Conservation (phyloP, 1,139 yeast genomes). For the Entelexis paramagnoliae region DNA sequence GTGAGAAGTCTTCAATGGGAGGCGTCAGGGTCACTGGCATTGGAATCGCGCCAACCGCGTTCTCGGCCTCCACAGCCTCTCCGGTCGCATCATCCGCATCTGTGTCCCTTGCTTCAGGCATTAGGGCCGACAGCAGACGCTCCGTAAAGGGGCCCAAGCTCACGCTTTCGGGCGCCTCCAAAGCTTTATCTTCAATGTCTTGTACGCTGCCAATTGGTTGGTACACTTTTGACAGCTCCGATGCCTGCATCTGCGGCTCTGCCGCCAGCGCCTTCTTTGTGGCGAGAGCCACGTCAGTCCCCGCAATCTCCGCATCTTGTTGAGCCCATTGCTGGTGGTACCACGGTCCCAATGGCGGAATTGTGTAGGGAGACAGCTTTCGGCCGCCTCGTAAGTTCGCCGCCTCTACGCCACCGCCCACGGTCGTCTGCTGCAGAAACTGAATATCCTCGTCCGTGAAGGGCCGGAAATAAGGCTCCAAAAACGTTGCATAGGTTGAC, state of each 20-base stretch:
- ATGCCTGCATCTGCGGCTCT: slow-evolving; percentile 6
- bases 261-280: slow-evolving; percentile 33
- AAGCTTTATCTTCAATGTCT: slow-evolving; percentile 47
- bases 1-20: slow-evolving; percentile 55
- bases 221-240: slow-evolving; percentile 9
- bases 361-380: slow-evolving; percentile 35
- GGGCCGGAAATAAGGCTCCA: slow-evolving; percentile 75
- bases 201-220: slow-evolving; percentile 42
- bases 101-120: slow-evolving; percentile 28
- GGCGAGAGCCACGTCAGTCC: slow-evolving; percentile 16
- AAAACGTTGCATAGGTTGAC: slow-evolving; percentile 71
- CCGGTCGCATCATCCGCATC: neutral
- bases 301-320: slow-evolving; percentile 43
- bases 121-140: slow-evolving; percentile 68
- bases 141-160: slow-evolving; percentile 91
- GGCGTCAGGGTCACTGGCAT: slow-evolving; percentile 36
- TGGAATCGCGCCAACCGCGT: slow-evolving; percentile 25
- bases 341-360: slow-evolving; percentile 76
- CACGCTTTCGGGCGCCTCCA: slow-evolving; percentile 39
- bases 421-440: slow-evolving; percentile 52
- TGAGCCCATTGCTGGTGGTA: slow-evolving; percentile 81
- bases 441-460: slow-evolving; percentile 72
- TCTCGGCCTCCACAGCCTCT: slow-evolving; percentile 15
- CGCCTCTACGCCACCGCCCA: slow-evolving; percentile 31
- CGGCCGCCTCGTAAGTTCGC: slow-evolving; percentile 26